phyloP scores from a whole-genome alignment of 2,329 filamentous ascomycete species.

The Talaromyces verruculosus region DNA sequence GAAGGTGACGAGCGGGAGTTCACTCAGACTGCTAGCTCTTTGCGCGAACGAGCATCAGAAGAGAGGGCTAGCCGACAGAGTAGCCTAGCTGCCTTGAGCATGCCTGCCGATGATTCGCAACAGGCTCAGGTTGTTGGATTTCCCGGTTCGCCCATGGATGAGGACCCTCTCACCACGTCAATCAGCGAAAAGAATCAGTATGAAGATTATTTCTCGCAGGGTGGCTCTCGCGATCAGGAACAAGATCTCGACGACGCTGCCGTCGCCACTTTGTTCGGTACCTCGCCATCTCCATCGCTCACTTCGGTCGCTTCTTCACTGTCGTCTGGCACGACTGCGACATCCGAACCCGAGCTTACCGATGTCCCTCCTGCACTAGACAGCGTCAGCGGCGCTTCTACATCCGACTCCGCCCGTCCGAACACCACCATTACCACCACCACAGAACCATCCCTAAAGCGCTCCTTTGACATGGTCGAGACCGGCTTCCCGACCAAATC shows the following conservation, averaged over 20 bases:
- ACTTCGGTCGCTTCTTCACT: conserved; percentile 43
- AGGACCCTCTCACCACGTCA: conserved; percentile 31
- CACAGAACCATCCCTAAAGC: conserved; percentile 33
- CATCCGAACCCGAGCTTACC: conserved; percentile 34
- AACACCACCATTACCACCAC: neutral
- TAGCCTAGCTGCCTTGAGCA: conserved; percentile 39
- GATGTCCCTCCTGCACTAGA: conserved; percentile 25
- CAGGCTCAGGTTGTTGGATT: conserved; percentile 32
- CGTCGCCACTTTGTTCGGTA: conserved; percentile 40
- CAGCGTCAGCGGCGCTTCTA: conserved; percentile 16
- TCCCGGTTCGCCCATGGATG: conserved; percentile 34
- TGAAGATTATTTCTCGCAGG: conserved; percentile 39
- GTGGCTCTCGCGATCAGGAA: conserved; percentile 28
- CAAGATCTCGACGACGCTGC: conserved; percentile 38
- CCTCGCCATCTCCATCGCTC: conserved; percentile 45
- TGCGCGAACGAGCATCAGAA: conserved; percentile 59
- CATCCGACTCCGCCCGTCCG: conserved; percentile 1
- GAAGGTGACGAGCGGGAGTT: conserved; percentile 97
- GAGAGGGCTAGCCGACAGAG: conserved; percentile 35
- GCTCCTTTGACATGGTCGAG: conserved; percentile 43
- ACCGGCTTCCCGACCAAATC: conserved; percentile 31
- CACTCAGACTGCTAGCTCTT: conserved; percentile 85
- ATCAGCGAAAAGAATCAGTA: conserved; percentile 33
- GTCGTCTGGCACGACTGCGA: conserved; percentile 44
- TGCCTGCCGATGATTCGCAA: conserved; percentile 21